Evolutionary conservation across 1,284 basidiomycete genomes (phyloP).

Genomic region (Amanita bisporigera): DNA sequence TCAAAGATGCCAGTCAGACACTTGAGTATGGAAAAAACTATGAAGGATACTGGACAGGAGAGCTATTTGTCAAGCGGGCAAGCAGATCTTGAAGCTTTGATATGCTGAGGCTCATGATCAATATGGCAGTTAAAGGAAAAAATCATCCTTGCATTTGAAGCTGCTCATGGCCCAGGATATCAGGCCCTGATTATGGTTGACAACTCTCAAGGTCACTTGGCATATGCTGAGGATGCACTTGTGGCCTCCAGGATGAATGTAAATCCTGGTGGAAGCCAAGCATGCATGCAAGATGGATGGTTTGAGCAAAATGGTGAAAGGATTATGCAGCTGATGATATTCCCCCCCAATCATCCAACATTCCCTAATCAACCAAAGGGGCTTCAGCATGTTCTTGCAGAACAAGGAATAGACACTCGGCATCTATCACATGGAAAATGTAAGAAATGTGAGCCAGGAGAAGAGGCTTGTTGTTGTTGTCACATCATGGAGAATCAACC

Average conservation of each 20-base stretch:
- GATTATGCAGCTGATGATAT: slow-evolving; percentile 34
- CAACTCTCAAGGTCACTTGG: slow-evolving; percentile 49
- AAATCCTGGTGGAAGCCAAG: slow-evolving; percentile 42
- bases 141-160: slow-evolving; percentile 46
- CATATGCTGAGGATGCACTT: slow-evolving; percentile 47
- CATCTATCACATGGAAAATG: too few species aligned
- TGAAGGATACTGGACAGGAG: slow-evolving; percentile 52
- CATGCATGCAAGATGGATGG: slow-evolving; percentile 41
- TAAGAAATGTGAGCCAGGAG: too few species aligned
- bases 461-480: slow-evolving; percentile 26
- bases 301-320: slow-evolving; percentile 16
- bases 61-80: slow-evolving; percentile 47
- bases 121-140: slow-evolving; percentile 48
- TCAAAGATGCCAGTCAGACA: background rate
- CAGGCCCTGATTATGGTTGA: slow-evolving; percentile 46
- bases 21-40: slow-evolving; percentile 39
- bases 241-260: slow-evolving; percentile 43
- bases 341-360: slow-evolving; percentile 35
- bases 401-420: too few species aligned
- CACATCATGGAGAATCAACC: slow-evolving; percentile 28
- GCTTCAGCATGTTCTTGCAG: slow-evolving; percentile 27
- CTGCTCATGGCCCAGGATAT: slow-evolving; percentile 39
- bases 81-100: too few species aligned
- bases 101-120: too few species aligned
- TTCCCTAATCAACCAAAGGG: slow-evolving; percentile 43